phyloP scores from a whole-genome alignment of 2,329 filamentous ascomycete genomes.

The Gnomoniopsis smithogilvyi region DNA sequence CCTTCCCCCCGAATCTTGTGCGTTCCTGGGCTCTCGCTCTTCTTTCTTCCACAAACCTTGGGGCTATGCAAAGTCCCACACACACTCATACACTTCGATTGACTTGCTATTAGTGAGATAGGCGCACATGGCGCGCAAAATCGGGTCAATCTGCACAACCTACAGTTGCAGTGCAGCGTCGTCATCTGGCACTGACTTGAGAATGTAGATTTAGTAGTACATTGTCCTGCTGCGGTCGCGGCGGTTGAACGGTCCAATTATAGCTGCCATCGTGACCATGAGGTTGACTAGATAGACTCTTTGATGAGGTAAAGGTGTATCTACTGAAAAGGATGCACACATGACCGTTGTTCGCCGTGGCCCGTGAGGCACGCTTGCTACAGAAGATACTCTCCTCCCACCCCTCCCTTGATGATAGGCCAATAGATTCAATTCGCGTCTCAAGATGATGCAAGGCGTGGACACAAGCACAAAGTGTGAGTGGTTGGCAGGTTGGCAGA shows the following conservation, averaged over 20 bases:
- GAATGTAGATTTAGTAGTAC: background rate
- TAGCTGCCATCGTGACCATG: background rate
- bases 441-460: background rate
- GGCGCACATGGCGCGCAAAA: background rate
- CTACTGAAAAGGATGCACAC: background rate
- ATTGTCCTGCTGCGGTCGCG: background rate
- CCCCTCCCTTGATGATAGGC: background rate
- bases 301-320: background rate
- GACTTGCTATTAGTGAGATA: background rate
- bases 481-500: too few relatives aligned
- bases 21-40: background rate
- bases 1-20: background rate
- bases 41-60: background rate
- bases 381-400: background rate
- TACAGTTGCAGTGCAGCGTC: background rate
- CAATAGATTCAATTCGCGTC: background rate
- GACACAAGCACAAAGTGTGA: background rate
- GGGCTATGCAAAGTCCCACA: background rate
- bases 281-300: background rate
- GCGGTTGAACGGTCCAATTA: background rate
- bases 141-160: background rate
- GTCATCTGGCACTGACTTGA: background rate
- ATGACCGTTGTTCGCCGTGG: background rate
- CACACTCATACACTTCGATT: background rate
- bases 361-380: background rate